These are phyloP conservation scores for Aspergillus piperis DNA, from an alignment of 2,329 filamentous ascomycete species.

Conservation along the genomic window DNA sequence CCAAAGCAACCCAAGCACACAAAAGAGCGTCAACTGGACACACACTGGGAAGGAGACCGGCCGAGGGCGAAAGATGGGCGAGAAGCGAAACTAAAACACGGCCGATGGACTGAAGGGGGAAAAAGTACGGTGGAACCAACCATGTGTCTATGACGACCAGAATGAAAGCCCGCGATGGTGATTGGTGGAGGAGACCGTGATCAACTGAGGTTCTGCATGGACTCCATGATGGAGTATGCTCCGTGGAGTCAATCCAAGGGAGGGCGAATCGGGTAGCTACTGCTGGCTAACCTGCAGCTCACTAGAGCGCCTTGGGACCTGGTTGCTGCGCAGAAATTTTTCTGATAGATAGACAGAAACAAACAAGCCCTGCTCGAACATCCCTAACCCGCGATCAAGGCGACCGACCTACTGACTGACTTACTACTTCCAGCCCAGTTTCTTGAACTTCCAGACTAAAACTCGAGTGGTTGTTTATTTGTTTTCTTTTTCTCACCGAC, in stretches of 20 bases:
- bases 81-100: conserved; percentile 5
- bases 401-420: not conserved
- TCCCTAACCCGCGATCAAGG: not conserved
- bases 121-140: conserved; percentile 26
- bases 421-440: not conserved
- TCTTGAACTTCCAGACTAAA: not conserved
- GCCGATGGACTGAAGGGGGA: conserved; percentile 16
- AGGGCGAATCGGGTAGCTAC: conserved; percentile 23
- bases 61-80: not conserved
- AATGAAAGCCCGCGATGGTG: not conserved
- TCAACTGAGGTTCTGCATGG: conserved; percentile 30
- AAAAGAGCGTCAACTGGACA: conserved; percentile 2
- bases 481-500: conserved; percentile 10
- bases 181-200: conserved; percentile 21
- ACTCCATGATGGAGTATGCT: conserved; percentile 13
- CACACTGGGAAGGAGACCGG: conserved; percentile 1
- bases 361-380: conserved; percentile 12
- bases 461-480: too few species aligned
- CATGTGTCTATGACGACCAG: conserved; percentile 30
- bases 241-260: conserved; percentile 16
- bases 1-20: not conserved
- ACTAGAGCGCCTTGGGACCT: conserved; percentile 6
- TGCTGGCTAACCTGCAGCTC: conserved; percentile 8
- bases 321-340: conserved; percentile 23
- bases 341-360: conserved; percentile 16